Conservation (phyloP, 805 yeast species). For the Lipomyces sp. region DNA sequence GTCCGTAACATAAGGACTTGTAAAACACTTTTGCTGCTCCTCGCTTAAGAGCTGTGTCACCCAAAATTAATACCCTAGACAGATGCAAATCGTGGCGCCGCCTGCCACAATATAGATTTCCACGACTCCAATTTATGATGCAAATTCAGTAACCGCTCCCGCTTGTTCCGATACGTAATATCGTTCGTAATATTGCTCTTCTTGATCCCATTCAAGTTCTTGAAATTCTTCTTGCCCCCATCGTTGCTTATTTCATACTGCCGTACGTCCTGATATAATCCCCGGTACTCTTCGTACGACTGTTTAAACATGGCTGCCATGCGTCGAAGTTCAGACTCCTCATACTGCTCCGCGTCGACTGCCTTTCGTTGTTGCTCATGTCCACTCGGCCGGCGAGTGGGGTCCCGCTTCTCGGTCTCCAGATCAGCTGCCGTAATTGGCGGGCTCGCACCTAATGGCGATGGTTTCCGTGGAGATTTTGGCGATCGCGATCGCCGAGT, state of each 20-base stretch:
- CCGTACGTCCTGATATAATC: conserved; percentile 28
- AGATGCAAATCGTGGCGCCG: conserved; percentile 25
- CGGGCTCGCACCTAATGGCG: conserved; percentile 36
- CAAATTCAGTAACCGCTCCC: conserved; percentile 26
- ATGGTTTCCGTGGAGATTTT: conserved; percentile 33
- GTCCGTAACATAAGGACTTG: neutral
- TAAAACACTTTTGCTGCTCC: conserved; percentile 4
- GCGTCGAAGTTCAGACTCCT: conserved; percentile 28
- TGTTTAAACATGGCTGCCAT: conserved; percentile 28
- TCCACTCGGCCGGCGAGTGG: neutral
- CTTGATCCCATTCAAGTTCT: neutral
- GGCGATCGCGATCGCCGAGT: conserved; percentile 5
- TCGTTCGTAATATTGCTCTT: conserved; percentile 15
- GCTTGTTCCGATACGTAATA: conserved; percentile 17
- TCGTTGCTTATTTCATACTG: conserved; percentile 18
- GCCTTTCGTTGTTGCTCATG: neutral
- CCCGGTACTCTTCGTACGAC: conserved; percentile 29
- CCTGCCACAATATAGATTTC: conserved; percentile 32
- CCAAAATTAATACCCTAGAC: conserved; percentile 3
- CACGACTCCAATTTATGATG: conserved; percentile 33
- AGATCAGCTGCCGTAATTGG: conserved; percentile 31
- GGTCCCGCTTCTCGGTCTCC: conserved; percentile 12
- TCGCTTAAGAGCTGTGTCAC: neutral
- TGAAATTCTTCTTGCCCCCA: conserved; percentile 4
- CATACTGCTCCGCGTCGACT: conserved; percentile 5